These are phyloP conservation scores for Areca catechu DNA, from an alignment of 176 grass and related monocot species.

Conservation along the genomic window DNA sequence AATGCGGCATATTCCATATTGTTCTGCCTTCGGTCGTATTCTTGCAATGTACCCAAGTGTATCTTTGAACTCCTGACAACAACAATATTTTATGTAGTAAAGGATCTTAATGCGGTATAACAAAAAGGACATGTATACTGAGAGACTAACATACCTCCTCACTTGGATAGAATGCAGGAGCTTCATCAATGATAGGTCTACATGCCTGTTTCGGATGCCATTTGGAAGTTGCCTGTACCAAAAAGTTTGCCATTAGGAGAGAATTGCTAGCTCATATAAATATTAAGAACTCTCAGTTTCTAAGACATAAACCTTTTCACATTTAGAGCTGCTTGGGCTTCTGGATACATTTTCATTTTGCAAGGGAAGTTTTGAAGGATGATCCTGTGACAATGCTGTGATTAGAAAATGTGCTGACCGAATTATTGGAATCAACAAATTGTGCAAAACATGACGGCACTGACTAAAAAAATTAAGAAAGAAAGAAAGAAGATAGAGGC, in stretches of 20 bases:
- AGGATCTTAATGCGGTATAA: conserved; percentile 8
- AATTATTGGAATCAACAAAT: too few relatives aligned
- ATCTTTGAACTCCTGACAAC: conserved; percentile 78
- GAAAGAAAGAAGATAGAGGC: neutral
- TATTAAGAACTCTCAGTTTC: neutral
- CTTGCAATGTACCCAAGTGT: conserved; percentile 68
- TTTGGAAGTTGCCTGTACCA: conserved; percentile 24
- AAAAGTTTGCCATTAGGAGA: neutral
- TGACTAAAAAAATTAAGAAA: neutral
- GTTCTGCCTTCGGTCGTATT: conserved; percentile 58
- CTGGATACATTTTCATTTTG: conserved; percentile 10
- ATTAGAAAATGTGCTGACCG: neutral
- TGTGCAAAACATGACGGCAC: too few relatives aligned
- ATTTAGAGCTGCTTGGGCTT: conserved; percentile 16
- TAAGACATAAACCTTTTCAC: conserved; percentile 6
- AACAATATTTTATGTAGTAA: conserved; percentile 9
- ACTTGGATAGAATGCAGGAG: conserved; percentile 72
- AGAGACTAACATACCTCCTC: conserved; percentile 58
- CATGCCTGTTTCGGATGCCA: conserved; percentile 47
- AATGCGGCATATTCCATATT: conserved; percentile 87
- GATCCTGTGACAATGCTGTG: conserved; percentile 1
- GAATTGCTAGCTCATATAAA: conserved; percentile 2
- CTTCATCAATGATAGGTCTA: conserved; percentile 71
- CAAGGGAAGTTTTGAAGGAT: conserved; percentile 4
- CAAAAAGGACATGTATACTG: conserved; percentile 2